Conservation (phyloP, 371 early-diverging fungal genomes). For the Syncephalastrum sp. region DNA sequence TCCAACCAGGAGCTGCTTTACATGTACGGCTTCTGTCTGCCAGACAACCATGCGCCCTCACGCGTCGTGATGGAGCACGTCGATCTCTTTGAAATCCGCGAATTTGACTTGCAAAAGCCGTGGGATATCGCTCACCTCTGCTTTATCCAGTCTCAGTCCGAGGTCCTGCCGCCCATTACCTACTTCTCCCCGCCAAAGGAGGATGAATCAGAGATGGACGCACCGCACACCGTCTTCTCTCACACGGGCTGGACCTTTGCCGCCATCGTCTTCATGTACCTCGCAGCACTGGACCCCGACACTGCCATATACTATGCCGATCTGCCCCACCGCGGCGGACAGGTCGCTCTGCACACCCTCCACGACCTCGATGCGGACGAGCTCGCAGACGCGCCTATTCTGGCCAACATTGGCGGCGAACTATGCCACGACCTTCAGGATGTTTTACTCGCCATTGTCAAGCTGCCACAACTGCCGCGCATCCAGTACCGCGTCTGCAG, state of each 20-base stretch:
- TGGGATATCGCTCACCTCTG: conserved; percentile 6
- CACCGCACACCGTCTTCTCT: neutral
- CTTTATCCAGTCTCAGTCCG: conserved; percentile 1
- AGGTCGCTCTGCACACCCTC: too few species aligned
- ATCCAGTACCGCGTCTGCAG: too few species aligned
- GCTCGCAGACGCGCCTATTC: too few species aligned
- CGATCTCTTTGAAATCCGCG: conserved; percentile 19
- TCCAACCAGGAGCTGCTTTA: conserved; percentile 67
- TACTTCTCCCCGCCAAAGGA: neutral
- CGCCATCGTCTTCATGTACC: conserved; percentile 24
- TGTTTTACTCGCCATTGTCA: too few species aligned
- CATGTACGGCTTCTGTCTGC: conserved; percentile 52
- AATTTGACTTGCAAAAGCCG: conserved; percentile 19
- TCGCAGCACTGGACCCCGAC: conserved; percentile 19
- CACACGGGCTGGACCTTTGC: conserved; percentile 17
- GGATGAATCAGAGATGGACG: neutral
- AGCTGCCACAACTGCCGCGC: too few species aligned
- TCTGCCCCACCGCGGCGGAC: too few species aligned
- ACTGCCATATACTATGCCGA: too few species aligned
- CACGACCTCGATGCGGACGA: too few species aligned
- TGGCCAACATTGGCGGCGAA: too few species aligned
- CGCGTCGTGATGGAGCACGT: conserved; percentile 14
- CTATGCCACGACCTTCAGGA: too few species aligned
- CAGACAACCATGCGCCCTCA: conserved; percentile 29
- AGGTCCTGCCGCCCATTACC: conserved; percentile 15